Evolutionary conservation across 805 yeast genomes (phyloP).

Genomic region (Lachancea quebecensis): DNA sequence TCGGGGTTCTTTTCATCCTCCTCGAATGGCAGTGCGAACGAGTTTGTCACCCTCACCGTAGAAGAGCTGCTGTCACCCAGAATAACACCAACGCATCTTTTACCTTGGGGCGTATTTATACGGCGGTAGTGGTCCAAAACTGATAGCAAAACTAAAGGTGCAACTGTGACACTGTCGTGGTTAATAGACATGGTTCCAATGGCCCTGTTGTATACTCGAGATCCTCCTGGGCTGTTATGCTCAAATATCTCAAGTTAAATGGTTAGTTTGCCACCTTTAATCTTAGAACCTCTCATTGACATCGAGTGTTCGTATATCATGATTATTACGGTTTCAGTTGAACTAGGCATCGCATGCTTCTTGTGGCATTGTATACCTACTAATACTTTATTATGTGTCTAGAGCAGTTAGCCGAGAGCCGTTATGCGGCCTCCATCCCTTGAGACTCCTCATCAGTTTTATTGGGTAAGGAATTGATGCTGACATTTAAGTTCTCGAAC

Average conservation of each 20-base stretch:
- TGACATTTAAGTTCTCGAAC: neutral
- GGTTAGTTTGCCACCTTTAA: slow-evolving; percentile 1
- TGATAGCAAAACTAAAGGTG: slow-evolving; percentile 89
- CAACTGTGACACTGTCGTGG: slow-evolving; percentile 70
- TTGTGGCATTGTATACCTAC: too few relatives aligned
- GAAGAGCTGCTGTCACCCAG: slow-evolving; percentile 64
- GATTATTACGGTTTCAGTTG: neutral
- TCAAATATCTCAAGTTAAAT: neutral
- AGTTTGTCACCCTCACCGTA: slow-evolving; percentile 71
- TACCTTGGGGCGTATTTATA: slow-evolving; percentile 62
- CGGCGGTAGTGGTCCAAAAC: slow-evolving; percentile 95
- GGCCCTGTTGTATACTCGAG: neutral
- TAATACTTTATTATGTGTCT: too few relatives aligned
- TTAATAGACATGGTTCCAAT: slow-evolving; percentile 11
- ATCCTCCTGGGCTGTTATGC: neutral
- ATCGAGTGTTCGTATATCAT: neutral
- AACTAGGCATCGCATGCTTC: too few relatives aligned
- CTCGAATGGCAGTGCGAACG: slow-evolving; percentile 96
- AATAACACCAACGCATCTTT: slow-evolving; percentile 90
- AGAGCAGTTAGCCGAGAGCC: too few relatives aligned
- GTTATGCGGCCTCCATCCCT: too few relatives aligned
- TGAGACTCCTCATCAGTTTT: too few relatives aligned
- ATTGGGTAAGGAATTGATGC: too few relatives aligned
- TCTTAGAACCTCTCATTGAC: neutral
- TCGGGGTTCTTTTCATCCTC: slow-evolving; percentile 88